A percentile compares a stretch with the other conserved stretches of the same genome.
Conservation (phyloP, 2,329 filamentous ascomycete species). For the Aureobasidium sp. region DNA sequence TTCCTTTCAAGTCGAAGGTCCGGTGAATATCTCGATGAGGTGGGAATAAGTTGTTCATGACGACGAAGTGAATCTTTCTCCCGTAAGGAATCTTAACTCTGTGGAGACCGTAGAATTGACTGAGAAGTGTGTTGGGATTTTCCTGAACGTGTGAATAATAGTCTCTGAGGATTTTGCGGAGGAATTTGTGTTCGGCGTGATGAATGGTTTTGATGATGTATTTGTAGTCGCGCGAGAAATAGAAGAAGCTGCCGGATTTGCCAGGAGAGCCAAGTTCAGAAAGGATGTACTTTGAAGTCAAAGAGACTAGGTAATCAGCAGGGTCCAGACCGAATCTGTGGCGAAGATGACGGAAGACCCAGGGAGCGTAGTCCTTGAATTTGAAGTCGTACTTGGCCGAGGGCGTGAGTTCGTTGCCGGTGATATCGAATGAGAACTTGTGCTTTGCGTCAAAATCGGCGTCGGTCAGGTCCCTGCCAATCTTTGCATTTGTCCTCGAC, state of each 20-base stretch:
- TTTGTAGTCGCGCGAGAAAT: slow-evolving; percentile 98
- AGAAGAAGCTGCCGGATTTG: slow-evolving; percentile 98
- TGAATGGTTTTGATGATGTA: slow-evolving; percentile 99
- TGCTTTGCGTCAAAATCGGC: slow-evolving; percentile 90
- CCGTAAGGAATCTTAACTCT: slow-evolving; percentile 97
- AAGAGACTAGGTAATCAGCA: slow-evolving; percentile 94
- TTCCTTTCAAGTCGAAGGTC: slow-evolving; percentile 95
- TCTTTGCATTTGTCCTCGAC: slow-evolving; percentile 90
- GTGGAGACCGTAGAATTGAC: slow-evolving; percentile 95
- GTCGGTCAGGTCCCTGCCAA: slow-evolving; percentile 81
- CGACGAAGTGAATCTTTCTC: slow-evolving; percentile 97
- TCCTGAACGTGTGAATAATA: slow-evolving; percentile 89
- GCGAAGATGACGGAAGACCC: slow-evolving; percentile 92
- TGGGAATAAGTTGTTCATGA: slow-evolving; percentile 99
- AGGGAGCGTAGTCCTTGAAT: slow-evolving; percentile 99
- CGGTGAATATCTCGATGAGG: slow-evolving; percentile 95
- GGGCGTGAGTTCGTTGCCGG: slow-evolving; percentile 92
- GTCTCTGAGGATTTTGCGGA: slow-evolving; percentile 75
- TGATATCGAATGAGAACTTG: slow-evolving; percentile 98
- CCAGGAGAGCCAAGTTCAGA: slow-evolving; percentile 94
- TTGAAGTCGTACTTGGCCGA: slow-evolving; percentile 99
- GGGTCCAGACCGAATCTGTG: slow-evolving; percentile 84
- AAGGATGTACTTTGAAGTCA: slow-evolving; percentile 97
- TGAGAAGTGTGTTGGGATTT: slow-evolving; percentile 93
- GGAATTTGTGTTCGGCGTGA: slow-evolving; percentile 83